Evolutionary conservation across 75 land plant genomes (phyloP).

Genomic region (Sequoia sempervirens): DNA sequence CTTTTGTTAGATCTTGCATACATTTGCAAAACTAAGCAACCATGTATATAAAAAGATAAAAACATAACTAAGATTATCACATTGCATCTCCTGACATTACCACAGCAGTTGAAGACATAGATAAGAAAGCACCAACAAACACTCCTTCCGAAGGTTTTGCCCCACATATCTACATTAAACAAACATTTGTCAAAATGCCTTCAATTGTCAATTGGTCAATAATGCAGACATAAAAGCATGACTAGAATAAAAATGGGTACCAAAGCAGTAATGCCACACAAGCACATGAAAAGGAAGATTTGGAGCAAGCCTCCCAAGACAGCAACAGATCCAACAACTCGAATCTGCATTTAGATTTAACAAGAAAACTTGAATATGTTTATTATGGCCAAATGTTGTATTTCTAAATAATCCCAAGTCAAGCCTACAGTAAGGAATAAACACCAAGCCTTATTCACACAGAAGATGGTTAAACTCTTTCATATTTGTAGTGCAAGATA

Average conservation of each 20-base stretch:
- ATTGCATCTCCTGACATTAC: constrained; percentile 27
- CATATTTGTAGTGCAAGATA: not conserved
- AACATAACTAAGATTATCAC: not conserved
- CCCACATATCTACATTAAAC: constrained; percentile 74
- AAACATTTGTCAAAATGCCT: constrained; percentile 13
- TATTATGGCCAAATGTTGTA: not conserved
- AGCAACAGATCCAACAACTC: constrained; percentile 94
- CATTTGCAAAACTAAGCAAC: not conserved
- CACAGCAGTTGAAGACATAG: constrained; percentile 99
- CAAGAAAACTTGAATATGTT: not conserved
- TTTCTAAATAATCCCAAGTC: not conserved
- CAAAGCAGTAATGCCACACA: constrained; percentile 89
- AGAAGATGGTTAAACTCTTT: not conserved
- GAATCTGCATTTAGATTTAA: constrained; percentile 54
- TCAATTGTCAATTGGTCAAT: not conserved
- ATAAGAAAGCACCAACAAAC: constrained; percentile 92
- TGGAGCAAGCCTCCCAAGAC: constrained; percentile 90
- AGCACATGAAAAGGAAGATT: constrained; percentile 91
- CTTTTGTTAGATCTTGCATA: not conserved
- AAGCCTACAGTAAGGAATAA: not conserved
- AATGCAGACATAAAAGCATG: not conserved
- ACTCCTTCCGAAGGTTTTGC: constrained; percentile 93
- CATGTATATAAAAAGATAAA: not conserved
- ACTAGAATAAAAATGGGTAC: constrained; percentile 27
- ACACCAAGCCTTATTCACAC: not conserved